Evolutionary conservation across 1,284 basidiomycete genomes (phyloP), one percentile per base, ranked within the genome.

Genomic region (Flammula alnicola): DNA sequence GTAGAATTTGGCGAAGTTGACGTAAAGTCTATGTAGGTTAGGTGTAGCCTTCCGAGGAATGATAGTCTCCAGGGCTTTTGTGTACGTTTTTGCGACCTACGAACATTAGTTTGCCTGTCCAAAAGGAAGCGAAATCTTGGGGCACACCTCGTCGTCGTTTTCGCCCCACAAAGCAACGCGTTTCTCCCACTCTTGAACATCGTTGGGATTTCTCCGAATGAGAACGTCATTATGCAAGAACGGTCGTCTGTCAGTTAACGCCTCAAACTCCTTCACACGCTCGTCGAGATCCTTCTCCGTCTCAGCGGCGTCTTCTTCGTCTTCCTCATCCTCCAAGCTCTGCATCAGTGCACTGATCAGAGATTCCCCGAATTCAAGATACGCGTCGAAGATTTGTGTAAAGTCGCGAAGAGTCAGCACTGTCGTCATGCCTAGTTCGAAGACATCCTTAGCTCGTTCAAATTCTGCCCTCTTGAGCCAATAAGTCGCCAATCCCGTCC

Each of bases 121-220:
- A 46, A 11, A 49, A 38, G 14, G n/a, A 17, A 49, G 47, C 51
- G 14, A 27, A 22, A 38, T 49, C 44, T 17, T 43, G 29, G 16
- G 3, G 32, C 69, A 20, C 60, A 89, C 89, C 78, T 95, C 95
- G 59, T 90, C 92, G 66, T 99, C 96, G 61, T 98, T 83, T 43
- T 93, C 88, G 10, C 91, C 96, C 81, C 88, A 95, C 32, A 99
- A 71, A 3, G 93, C 93, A n/a, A 98, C 84, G 8, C 95, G 79
- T 73, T 99, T 99, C 74, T 98, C 96, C 97, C 97, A 99, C 68
- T 99, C 97, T 62, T 97, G 95, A 0, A 99, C 96, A 62, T 99
- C 97, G 63, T 98, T 93, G 0, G 94, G 93, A 75, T 99, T 99
- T 59, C 97, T 78, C 49, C 97, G 78, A 20, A 99, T 72, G 23